phyloP scores from a whole-genome alignment of 768 basidiomycete species.

The Rubroboletus satanas region DNA sequence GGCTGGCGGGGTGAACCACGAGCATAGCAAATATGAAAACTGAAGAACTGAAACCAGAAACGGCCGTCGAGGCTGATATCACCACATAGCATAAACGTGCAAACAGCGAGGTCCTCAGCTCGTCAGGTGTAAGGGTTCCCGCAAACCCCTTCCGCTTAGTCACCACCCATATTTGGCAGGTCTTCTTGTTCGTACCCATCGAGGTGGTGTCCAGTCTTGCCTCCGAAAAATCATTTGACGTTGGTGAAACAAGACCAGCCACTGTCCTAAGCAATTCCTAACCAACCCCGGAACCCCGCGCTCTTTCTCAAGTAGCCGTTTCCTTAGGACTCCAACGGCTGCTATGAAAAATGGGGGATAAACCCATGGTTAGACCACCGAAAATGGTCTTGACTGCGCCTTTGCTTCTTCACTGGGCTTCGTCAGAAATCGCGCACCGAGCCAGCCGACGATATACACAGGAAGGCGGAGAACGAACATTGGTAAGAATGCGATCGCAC shows the following conservation, averaged over 20 bases:
- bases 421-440: conserved; percentile 43
- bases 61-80: conserved; percentile 27
- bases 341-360: neutral
- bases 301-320: neutral
- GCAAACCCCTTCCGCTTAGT: conserved; percentile 18
- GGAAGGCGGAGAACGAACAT: conserved; percentile 53
- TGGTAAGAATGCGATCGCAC: conserved; percentile 40
- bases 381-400: conserved; percentile 69
- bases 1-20: conserved; percentile 64
- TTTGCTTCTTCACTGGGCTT: conserved; percentile 54
- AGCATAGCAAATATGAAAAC: conserved; percentile 42
- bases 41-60: conserved; percentile 23
- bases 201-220: conserved; percentile 31
- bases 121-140: conserved; percentile 21
- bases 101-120: conserved; percentile 15
- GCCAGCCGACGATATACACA: conserved; percentile 48
- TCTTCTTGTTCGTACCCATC: conserved; percentile 10
- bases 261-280: conserved; percentile 12
- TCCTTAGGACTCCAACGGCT: neutral
- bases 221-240: conserved; percentile 8
- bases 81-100: conserved; percentile 35
- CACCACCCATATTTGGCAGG: conserved; percentile 19
- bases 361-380: conserved; percentile 38
- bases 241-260: conserved; percentile 32
- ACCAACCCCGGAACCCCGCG: neutral